phyloP scores from a whole-genome alignment of 768 basidiomycete genomes.

The Coprinellus aureogranulatus region DNA sequence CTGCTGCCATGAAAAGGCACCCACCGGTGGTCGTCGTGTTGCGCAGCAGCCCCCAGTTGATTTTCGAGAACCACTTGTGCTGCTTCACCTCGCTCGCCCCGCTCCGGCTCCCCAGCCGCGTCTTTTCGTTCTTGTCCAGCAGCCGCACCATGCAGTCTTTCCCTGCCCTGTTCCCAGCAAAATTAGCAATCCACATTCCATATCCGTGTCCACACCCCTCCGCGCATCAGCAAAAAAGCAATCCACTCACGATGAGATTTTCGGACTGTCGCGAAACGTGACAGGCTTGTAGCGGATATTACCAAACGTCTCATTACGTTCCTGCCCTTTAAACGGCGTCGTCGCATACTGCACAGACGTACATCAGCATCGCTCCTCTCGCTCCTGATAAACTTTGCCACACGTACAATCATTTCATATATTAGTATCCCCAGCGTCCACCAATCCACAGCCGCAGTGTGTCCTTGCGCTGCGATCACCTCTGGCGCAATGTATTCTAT shows the following conservation, averaged over 20 bases:
- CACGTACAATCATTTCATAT: conserved; percentile 97
- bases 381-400: conserved; percentile 27
- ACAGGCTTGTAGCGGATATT: conserved; percentile 90
- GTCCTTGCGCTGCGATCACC: conserved; percentile 94
- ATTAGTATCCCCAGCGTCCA: conserved; percentile 98
- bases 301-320: conserved; percentile 92
- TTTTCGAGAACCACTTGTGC: conserved; percentile 96
- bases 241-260: conserved; percentile 46
- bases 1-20: conserved; percentile 34
- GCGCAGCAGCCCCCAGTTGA: conserved; percentile 95
- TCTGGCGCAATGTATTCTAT: conserved; percentile 99
- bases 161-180: conserved; percentile 77
- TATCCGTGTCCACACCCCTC: conserved; percentile 29
- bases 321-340: conserved; percentile 96
- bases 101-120: conserved; percentile 83
- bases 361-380: too few species aligned
- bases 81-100: conserved; percentile 98
- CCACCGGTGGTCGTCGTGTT: conserved; percentile 90
- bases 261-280: conserved; percentile 81
- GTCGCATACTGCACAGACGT: conserved; percentile 88
- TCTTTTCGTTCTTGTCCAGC: conserved; percentile 88
- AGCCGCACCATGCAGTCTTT: conserved; percentile 86
- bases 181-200: too few species aligned
- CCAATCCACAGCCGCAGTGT: conserved; percentile 99
- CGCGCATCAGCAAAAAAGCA: conserved; percentile 22